Base-by-base conservation (phyloP, 352 stramenopile genomes). In the Albugo laibachii region DNA sequence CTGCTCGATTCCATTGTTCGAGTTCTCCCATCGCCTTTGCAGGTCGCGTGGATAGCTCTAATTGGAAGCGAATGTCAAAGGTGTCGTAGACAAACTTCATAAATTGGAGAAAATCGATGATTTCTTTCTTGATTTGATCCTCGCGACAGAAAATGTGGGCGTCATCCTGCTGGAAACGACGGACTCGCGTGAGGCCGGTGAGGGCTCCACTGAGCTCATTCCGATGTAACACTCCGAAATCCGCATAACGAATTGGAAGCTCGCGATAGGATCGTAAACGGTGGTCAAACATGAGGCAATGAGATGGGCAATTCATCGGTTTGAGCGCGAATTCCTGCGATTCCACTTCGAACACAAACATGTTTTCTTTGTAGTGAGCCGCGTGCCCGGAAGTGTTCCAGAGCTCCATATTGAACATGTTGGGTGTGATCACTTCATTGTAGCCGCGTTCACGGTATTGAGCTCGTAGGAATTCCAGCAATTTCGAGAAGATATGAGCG, bases 221-320 rank as follows among this genome's bases (percentile, higher is more conserved):
- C 44, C 93, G 79, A 63, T 99, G 94, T 49, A 99, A 64, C 12
- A 98, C 93, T 50, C 94, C 94, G 66, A 97, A 99, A 61, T 99
- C 95, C n/a, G 95, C 94, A 51, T 95, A 82, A 35, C 95, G 85
- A 42, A 98, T 71, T 8, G 95, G 95, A 41, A 99, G 72, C 61
- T 99, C 95, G 63, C 93, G 81, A 62, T 97, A 98, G 48, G 84
- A 97, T 35, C 92, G 75, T 55, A 95, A 74, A 37, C 77, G 60
- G 58, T 93, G 82, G 45, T 67, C 80, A 69, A 98, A 99, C 79
- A 99, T 95, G 18, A 98, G 61, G 62, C 93, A 99, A 50, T 98
- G 93, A n/a, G 87, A 94, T 21, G 95, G 95, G 65, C 95, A 99
- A 68, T 99, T 99, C 95, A 99, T 99, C 36, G 95, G 95, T 69